Evolutionary conservation across 257 asterid species (phyloP).

Genomic region (Solanum phureja): DNA sequence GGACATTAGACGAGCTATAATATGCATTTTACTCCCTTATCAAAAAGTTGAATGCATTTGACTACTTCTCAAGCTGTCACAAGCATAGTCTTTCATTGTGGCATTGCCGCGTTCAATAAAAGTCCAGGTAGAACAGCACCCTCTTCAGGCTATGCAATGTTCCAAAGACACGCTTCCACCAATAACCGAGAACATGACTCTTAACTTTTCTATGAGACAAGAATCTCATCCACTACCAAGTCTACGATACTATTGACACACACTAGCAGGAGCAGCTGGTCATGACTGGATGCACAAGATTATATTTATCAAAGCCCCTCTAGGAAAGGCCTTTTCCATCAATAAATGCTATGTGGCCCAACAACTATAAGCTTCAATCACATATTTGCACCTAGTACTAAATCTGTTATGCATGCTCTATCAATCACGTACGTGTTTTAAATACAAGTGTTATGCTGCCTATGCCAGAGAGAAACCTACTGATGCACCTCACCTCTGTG

Average conservation of each 20-base stretch:
- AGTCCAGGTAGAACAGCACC: not conserved
- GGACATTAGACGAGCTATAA: not conserved
- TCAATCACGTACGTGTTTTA: not conserved
- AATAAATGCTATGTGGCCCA: not conserved
- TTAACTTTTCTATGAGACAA: not conserved
- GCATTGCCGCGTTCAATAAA: not conserved
- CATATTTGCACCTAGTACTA: not conserved
- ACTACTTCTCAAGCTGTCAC: not conserved
- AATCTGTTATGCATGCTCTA: not conserved
- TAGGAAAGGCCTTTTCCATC: not conserved
- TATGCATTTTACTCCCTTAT: not conserved
- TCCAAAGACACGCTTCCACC: not conserved
- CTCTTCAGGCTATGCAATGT: not conserved
- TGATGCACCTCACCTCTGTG: not conserved
- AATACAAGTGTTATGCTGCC: not conserved
- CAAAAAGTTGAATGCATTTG: not conserved
- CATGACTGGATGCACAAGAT: not conserved
- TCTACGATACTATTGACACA: not conserved
- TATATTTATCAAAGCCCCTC: not conserved
- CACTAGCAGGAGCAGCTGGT: not conserved
- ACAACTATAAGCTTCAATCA: not conserved
- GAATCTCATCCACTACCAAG: not conserved
- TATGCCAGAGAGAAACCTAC: not conserved
- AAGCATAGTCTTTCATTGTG: not conserved
- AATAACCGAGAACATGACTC: not conserved